Evolutionary conservation across 2,329 filamentous ascomycete genomes (phyloP), one percentile per base, ranked within the genome.

Genomic region (Ophiostoma ulmi): DNA sequence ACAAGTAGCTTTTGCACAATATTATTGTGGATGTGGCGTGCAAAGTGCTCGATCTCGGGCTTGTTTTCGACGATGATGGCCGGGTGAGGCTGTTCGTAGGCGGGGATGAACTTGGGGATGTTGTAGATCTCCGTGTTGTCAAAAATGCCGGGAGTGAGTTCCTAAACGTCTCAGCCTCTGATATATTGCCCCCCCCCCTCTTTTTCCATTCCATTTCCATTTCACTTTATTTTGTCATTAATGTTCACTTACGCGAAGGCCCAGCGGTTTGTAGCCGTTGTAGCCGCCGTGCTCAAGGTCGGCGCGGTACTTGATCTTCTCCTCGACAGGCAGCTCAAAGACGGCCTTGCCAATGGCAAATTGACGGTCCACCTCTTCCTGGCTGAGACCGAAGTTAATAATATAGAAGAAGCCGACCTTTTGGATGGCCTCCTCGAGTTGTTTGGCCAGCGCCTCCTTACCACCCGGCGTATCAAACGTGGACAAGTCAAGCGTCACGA

Each of bases 51-150:
- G 66, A 89, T 87, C 71, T 87, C 84, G 0, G 80, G 76, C n/a
- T 84, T 79, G 72, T 87, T 79, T 0, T 81, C 79, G 55, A 80
- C 75, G 0, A 89, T 76, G 0, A 87, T 74, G 0, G 80, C 75
- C 0, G 84, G 84, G 17, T 86, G 83, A 17, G 77, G 73, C 14
- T 82, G 80, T 20, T 80, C 75, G 74, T 83, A 81, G 69, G 81
- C 76, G 1, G 79, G 77, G 20, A 81, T 81, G 72, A 86, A 88
- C 73, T 88, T 88, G 69, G 85, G 84, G 11, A 88, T 83, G 75
- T 88, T 88, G 79, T 84, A 88, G 1, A 88, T 83, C 73, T 88
- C 83, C 38, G 86, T 80, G 73, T 87, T 88, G 74, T 88, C 86
- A 26, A 75, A 79, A 70, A 82, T 77, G 1, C 82, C 80, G 0